Conservation (phyloP, 1,139 yeast genomes). For the Geotrichum cucujoidarum region DNA sequence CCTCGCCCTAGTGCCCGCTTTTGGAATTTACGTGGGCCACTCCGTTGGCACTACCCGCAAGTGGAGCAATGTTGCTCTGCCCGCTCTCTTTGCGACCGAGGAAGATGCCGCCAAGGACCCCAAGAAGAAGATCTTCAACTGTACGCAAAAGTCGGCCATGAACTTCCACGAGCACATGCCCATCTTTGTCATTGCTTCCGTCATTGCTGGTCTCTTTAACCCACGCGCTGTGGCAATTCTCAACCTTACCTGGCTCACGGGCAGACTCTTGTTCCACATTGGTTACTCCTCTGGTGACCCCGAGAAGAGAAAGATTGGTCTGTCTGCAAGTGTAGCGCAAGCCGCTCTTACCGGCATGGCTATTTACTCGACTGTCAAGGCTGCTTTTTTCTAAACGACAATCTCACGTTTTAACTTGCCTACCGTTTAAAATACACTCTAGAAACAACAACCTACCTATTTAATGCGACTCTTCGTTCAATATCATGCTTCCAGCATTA, state of each 20-base stretch:
- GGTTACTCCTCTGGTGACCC: slow-evolving; percentile 24
- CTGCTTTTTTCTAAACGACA: too few relatives aligned
- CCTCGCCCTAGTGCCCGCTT: slow-evolving; percentile 18
- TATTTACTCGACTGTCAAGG: too few relatives aligned
- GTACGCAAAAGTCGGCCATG: slow-evolving; percentile 23
- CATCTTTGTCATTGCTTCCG: slow-evolving; percentile 15
- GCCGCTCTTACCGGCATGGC: too few relatives aligned
- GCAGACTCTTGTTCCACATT: slow-evolving; percentile 19
- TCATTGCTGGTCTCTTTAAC: slow-evolving; percentile 19
- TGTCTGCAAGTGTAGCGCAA: too few relatives aligned
- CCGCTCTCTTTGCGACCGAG: slow-evolving; percentile 20
- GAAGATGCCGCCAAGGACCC: slow-evolving; percentile 21
- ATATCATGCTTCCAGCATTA: too few relatives aligned
- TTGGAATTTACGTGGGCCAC: slow-evolving; percentile 17
- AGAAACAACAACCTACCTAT: too few relatives aligned
- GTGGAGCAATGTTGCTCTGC: slow-evolving; percentile 18
- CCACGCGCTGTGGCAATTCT: slow-evolving; percentile 20
- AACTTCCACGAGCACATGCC: slow-evolving; percentile 23
- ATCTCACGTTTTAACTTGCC: too few relatives aligned
- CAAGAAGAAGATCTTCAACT: slow-evolving; percentile 21
- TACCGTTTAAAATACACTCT: too few relatives aligned
- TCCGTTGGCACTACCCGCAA: slow-evolving; percentile 18
- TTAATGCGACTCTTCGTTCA: too few relatives aligned
- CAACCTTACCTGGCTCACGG: slow-evolving; percentile 17
- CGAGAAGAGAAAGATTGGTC: slow-evolving; percentile 18